These are phyloP conservation scores for Lactarius pseudohatsudake DNA, from an alignment of 768 basidiomycete species.

Conservation along the genomic window DNA sequence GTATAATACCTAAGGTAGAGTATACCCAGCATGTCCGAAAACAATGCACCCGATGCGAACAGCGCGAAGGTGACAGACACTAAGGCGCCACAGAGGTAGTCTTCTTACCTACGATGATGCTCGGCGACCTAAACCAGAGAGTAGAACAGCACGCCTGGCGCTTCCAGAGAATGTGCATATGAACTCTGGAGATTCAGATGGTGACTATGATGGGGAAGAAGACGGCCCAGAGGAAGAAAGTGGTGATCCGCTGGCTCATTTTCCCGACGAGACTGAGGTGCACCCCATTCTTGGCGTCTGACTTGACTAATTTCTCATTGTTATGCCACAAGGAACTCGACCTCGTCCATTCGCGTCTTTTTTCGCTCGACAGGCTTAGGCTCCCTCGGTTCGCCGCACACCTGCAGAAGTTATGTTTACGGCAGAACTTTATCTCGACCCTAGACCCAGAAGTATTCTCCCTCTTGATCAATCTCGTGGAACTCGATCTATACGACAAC, in stretches of 20 bases:
- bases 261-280: constrained; percentile 85
- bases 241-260: constrained; percentile 67
- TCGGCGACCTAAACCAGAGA: background rate
- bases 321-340: constrained; percentile 68
- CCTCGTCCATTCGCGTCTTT: constrained; percentile 76
- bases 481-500: constrained; percentile 96
- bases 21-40: constrained; percentile 21
- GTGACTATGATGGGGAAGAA: constrained; percentile 52
- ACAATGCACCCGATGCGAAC: background rate
- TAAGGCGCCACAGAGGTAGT: constrained; percentile 15
- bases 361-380: constrained; percentile 63
- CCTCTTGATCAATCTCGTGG: constrained; percentile 68
- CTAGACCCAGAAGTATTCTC: constrained; percentile 74
- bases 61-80: background rate
- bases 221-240: constrained; percentile 34
- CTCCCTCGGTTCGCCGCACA: constrained; percentile 69
- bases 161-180: constrained; percentile 19
- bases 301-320: constrained; percentile 3
- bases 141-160: constrained; percentile 27
- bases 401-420: constrained; percentile 74
- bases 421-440: constrained; percentile 78
- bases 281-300: constrained; percentile 29
- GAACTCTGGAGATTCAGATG: constrained; percentile 42
- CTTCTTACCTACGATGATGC: background rate
- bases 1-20: constrained; percentile 3